Base-by-base conservation (phyloP, 768 basidiomycete genomes). In the Vararia minispora region DNA sequence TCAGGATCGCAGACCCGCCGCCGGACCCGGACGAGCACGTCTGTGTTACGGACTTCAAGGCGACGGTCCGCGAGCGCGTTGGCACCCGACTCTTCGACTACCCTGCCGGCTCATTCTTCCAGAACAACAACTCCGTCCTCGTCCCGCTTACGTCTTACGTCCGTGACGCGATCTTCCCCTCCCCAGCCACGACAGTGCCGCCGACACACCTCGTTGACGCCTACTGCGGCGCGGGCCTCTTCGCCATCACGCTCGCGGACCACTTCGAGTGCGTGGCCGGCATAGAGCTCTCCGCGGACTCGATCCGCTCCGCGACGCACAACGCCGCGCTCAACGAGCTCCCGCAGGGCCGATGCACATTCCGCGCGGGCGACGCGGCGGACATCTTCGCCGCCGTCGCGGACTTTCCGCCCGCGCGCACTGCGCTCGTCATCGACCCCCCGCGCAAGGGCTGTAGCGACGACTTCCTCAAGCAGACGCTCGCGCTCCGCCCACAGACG, bases 91-190 rank as follows among this genome's bases (percentile, higher is more conserved):
- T 81, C 31, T 95, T 98, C 61, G 80, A 91, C 54, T 92, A 87
- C 59, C 72, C 68, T 16, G 86, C 80, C 5, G 78, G 83, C 33
- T 83, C 87, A 4, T 99, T 98, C 68, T 98, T 98, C 72, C 94
- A 99, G 55, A 97, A 97, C 66, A 99, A 99, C 71, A 92, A 94
- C 54, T 77, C 86, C 6, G 84, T 94, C 27, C 73, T 98, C 21
- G 68, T 77, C 5, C 78, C 87, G 0, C 70, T 99, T 35, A 84
- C 85, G n/a, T 55, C 72, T 43, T 88, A 92, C 60, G 89, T 94
- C 39, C 69, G 71, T 30, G 71, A 80, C 21, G 76, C 82, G 37
- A 77, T 91, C 50, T 76, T 79, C 50, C 60, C 53, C 13, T 30
- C 51, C 25, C 36, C 34, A 18, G 37, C 37, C 28, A 39, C 42